These are phyloP conservation scores for Dendrocalamus sinicus DNA, from an alignment of 176 grass and related monocot species.

Conservation along the genomic window DNA sequence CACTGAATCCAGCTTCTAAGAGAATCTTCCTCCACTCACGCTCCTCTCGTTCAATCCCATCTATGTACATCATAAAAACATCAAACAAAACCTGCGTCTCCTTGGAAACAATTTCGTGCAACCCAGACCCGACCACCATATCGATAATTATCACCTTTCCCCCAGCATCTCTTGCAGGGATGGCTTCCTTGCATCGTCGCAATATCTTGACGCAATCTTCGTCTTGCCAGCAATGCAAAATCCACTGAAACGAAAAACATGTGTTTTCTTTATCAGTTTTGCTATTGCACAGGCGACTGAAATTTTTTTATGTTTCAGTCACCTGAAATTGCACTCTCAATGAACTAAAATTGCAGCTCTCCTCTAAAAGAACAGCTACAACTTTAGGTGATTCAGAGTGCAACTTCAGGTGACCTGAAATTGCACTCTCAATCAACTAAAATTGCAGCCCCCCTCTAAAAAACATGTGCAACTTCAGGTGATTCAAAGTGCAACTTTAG, in stretches of 20 bases:
- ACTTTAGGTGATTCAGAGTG: no score
- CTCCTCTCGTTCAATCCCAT: conserved; percentile 23
- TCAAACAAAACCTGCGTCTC: conserved; percentile 38
- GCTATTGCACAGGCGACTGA: no score
- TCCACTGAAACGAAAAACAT: neutral
- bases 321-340: no score
- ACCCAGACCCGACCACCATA: neutral
- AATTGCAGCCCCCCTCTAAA: no score
- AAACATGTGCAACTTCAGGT: no score
- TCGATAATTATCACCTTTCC: conserved; percentile 2
- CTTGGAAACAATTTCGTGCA: neutral
- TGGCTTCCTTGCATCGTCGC: neutral
- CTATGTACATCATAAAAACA: neutral
- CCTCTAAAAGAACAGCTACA: no score
- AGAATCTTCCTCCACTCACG: conserved; percentile 46
- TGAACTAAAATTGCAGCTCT: no score
- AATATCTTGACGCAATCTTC: neutral
- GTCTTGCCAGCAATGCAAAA: neutral
- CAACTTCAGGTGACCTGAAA: no score
- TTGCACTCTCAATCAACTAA: no score
- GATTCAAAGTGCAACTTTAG: no score
- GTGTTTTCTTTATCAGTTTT: no score
- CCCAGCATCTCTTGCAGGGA: neutral
- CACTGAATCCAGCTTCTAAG: conserved; percentile 16
- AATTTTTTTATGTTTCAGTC: no score